Conservation (phyloP, 2,329 filamentous ascomycete species). For the Fusarium sp. region DNA sequence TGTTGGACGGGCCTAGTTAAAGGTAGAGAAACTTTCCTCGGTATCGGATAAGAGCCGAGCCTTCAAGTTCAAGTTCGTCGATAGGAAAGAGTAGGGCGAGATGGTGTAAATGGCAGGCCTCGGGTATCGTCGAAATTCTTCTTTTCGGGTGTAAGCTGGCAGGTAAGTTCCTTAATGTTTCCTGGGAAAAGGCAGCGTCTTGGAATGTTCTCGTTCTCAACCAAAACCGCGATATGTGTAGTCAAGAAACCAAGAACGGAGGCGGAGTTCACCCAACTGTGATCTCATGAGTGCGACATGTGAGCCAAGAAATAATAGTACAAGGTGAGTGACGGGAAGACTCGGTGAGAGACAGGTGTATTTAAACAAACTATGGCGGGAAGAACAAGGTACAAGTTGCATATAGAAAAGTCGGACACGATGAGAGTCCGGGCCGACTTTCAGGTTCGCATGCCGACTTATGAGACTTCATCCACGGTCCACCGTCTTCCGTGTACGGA, state of each 20-base stretch:
- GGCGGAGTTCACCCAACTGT: background rate
- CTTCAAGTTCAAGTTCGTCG: too few relatives aligned
- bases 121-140: too few relatives aligned
- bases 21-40: too few relatives aligned
- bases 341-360: background rate
- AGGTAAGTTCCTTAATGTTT: background rate
- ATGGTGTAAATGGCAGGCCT: too few relatives aligned
- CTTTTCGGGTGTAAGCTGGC: too few relatives aligned
- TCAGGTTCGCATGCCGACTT: conserved; percentile 23
- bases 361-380: background rate
- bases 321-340: background rate
- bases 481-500: background rate
- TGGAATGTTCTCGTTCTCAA: too few relatives aligned
- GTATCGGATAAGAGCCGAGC: too few relatives aligned
- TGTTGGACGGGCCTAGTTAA: background rate
- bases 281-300: background rate
- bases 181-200: background rate
- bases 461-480: conserved; percentile 31
- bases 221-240: too few relatives aligned
- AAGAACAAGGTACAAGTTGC: background rate
- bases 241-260: too few relatives aligned
- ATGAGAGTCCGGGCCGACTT: conserved; percentile 25
- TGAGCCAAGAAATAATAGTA: background rate
- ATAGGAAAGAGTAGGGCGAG: too few relatives aligned
- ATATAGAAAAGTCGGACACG: conserved; percentile 4